Conservation (phyloP, 106 monocot genomes). For the Dendrobium catenatum region DNA sequence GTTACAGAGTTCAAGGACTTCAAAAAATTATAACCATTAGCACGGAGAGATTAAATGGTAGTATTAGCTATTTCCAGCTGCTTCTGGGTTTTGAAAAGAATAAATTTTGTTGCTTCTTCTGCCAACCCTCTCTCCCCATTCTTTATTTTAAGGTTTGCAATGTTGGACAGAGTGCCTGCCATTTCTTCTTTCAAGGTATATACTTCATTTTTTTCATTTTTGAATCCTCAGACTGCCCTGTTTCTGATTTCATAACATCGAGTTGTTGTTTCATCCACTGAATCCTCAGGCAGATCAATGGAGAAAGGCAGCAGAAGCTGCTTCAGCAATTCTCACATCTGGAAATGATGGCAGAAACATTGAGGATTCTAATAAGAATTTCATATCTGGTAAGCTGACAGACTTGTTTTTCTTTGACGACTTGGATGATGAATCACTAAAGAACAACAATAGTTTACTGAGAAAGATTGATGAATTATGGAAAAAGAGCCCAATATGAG, state of each 20-base stretch:
- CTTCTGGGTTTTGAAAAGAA: slow-evolving; percentile 37
- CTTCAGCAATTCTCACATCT: slow-evolving; percentile 45
- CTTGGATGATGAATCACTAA: slow-evolving; percentile 47
- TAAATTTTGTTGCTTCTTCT: slow-evolving; percentile 34
- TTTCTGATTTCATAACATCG: slow-evolving; percentile 35
- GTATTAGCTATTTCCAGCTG: slow-evolving; percentile 56
- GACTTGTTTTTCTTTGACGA: slow-evolving; percentile 68
- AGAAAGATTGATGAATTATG: slow-evolving; percentile 61
- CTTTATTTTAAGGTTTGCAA: slow-evolving; percentile 39
- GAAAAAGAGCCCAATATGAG: slow-evolving; percentile 74
- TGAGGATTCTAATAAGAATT: slow-evolving; percentile 39
- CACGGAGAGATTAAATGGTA: slow-evolving; percentile 39
- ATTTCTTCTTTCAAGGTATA: slow-evolving; percentile 29
- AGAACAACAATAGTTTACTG: slow-evolving; percentile 48
- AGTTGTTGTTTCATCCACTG: slow-evolving; percentile 57
- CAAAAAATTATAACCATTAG: slow-evolving; percentile 38
- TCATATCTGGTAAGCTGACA: slow-evolving; percentile 52
- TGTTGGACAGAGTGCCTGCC: slow-evolving; percentile 25
- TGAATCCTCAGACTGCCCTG: slow-evolving; percentile 16
- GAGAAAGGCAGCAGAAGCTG: slow-evolving; percentile 87
- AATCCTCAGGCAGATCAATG: slow-evolving; percentile 81
- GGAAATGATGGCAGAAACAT: slow-evolving; percentile 17
- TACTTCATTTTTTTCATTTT: slow-evolving; percentile 24
- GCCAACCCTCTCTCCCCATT: slow-evolving; percentile 33
- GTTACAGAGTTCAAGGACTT: slow-evolving; percentile 35